Evolutionary conservation across 129 eudicot species (phyloP), one percentile per base, ranked within the genome.

Genomic region (Deinandra increscens): DNA sequence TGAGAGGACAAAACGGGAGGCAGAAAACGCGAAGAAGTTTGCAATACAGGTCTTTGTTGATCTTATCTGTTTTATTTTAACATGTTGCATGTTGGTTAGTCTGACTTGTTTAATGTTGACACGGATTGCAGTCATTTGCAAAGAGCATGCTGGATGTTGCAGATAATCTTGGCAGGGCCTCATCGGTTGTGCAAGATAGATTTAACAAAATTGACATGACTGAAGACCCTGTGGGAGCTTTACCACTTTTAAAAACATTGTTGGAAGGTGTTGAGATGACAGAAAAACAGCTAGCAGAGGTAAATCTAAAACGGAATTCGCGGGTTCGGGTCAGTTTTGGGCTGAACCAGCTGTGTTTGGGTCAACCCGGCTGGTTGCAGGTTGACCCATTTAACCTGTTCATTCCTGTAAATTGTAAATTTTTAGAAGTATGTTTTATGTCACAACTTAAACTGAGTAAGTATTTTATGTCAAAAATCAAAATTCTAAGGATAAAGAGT

Each of bases 221-320:
- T 56, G 56, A 80, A 59, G 91, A 86, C 78, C 69, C 85, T 60
- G 61, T 81, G 6, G 94, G 94, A 74, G 93, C 94, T 74, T 72
- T 82, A 29, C 85, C 86, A 55, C 88, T 85, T 60, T 79, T 91
- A 49, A 91, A 85, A 72, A 82, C 88, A 71, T 83, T 91, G 64
- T 79, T 91, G 42, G 88, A 91, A 70, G 97, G 97, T 48, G 97
- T 91, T 73, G 96, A 86, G 64, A 91, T 91, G 97, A 91, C 97
- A 31, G 97, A 91, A 61, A 91, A 91, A 80, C 94, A 91, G 73
- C 85, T 91, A 29, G 49, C 82, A 14, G 96, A 82, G 93, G 97
- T 91, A 90, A 67, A 5, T 18, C 60, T 20, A 20, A 54, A 12
- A 20, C 7, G 2, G 22, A 49, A 0, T 49, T 49, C 4, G 4